Evolutionary conservation across 306 rosid genomes (phyloP), one percentile per base, ranked within the genome.

Genomic region (Phaseolus lunatus): DNA sequence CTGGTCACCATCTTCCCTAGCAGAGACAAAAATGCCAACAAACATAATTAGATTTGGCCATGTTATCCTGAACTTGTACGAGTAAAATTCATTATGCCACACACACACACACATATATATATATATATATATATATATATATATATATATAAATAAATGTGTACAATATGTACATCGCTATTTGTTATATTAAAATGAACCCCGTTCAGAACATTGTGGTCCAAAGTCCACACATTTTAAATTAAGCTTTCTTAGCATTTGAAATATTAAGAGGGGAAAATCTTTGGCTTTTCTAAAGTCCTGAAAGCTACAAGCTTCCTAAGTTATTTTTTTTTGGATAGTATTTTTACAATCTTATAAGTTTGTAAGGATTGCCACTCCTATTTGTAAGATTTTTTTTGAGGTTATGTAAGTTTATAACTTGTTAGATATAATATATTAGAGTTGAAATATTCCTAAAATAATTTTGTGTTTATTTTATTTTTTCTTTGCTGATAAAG

Each of bases 11-110:
- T 82, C 73, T 68, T 45, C 86, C 20, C 58, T 69, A 49, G 43
- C 82, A 79, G 56, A 67, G 91, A 89, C 88, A 88, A 81, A 90
- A 87, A 78, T 31, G 31, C 53, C 47, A 85, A 75, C 78, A 85
- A 68, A 82, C 85, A 66, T 71, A 35, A 69, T 80, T 70, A 70
- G 75, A 81, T 72, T 73, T 49, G 66, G 82, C 68, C 50, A 64
- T 52, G n/a, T 75, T 80, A 57, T 82, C 56, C 66, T 64, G n/a
- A 56, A 69, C 0, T 79, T 37, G 80, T 82, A 69, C 78, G 18
- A 43, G 35, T 52, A 65, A 64, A 65, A 70, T 39, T 73, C 72
- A 74, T 24, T 24, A 82, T 23, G 19, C 50, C 48, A 47, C 52
- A 22, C 29, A 20, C n/a, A n/a, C n/a, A n/a, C n/a, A n/a, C n/a